These are phyloP conservation scores for Colletotrichum tanaceti DNA, from an alignment of 2,329 filamentous ascomycete genomes.

Conservation along the genomic window DNA sequence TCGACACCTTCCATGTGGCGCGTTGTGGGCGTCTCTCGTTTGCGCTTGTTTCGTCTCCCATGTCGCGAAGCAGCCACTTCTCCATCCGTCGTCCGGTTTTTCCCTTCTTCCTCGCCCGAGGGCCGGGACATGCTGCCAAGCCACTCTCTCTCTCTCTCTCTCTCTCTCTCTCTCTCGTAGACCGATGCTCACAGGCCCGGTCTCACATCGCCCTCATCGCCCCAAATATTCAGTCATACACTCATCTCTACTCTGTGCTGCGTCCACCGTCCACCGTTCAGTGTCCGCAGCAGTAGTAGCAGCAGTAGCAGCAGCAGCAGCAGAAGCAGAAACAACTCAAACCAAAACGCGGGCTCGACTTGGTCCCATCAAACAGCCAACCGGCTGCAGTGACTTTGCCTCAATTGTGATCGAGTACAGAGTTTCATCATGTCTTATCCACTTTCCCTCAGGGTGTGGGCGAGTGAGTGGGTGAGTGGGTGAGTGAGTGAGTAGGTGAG, in stretches of 20 bases:
- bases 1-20: constrained; percentile 36
- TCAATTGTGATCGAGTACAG: constrained; percentile 35
- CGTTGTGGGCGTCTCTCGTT: constrained; percentile 21
- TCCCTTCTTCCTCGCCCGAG: constrained; percentile 8
- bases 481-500: too few species aligned
- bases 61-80: neutral
- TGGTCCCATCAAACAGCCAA: constrained; percentile 29
- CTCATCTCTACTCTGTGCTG: too few species aligned
- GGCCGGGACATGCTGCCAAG: constrained; percentile 32
- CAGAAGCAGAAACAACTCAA: constrained; percentile 1
- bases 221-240: constrained; percentile 3
- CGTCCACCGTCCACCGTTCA: neutral
- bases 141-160: too few species aligned
- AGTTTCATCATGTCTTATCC: constrained; percentile 36
- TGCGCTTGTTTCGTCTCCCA: constrained; percentile 35
- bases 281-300: neutral
- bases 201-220: constrained; percentile 30
- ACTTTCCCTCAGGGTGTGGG: constrained; percentile 9
- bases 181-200: constrained; percentile 32
- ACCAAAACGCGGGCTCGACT: constrained; percentile 22
- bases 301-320: neutral
- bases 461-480: too few species aligned
- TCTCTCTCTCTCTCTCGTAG: constrained; percentile 26
- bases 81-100: constrained; percentile 7
- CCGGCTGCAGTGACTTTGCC: constrained; percentile 26